Base-by-base conservation (phyloP, 495 filamentous ascomycete genomes). In the Evernia prunastri region DNA sequence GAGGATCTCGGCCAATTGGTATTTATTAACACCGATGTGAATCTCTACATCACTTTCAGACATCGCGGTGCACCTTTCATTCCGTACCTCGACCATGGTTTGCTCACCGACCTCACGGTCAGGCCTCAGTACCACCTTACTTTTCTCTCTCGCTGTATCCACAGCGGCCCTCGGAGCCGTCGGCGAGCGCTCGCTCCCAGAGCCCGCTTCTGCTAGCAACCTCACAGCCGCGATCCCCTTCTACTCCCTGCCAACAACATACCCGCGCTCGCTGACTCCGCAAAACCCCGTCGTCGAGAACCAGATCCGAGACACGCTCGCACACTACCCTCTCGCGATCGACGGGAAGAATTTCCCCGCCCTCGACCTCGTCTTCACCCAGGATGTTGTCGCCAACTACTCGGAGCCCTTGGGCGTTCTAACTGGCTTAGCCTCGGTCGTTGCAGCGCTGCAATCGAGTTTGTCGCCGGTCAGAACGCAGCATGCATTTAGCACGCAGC, bases 281-380 rank as follows among this genome's bases (percentile, higher is more conserved):
- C 53, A 58, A 29, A 12, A 25, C 17, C 17, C 53, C 10, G 37
- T 15, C 39, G 13, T 11, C 0, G 64, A 66, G 25, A 67, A 67
- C 31, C 66, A 67, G 18, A 75, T 75, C 59, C 67, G 67, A 53
- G 65, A 74, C 25, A 75, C 70, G 20, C 68, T 75, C n/a, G 67
- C 73, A 1, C 63, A 70, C 23, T 74, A 75, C 60, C 70, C 73
- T 5, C 68, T 76, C 51, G 70, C 72, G 6, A 67, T 76, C 56
- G 73, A 75, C 58, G 74, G 73, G 51, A 76, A 76, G 58, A 66
- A 75, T 35, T 76, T 76, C 53, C 65, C 58, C 20, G 64, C 71
- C 23, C 67, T 76, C 0, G 60, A 51, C 53, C 65, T 66, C n/a
- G 71, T 77, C 56, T 76, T 77, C 65, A 64, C 69, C 10, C 12